phyloP scores from a whole-genome alignment of 306 rosid genomes.

The Pyrus communis region DNA sequence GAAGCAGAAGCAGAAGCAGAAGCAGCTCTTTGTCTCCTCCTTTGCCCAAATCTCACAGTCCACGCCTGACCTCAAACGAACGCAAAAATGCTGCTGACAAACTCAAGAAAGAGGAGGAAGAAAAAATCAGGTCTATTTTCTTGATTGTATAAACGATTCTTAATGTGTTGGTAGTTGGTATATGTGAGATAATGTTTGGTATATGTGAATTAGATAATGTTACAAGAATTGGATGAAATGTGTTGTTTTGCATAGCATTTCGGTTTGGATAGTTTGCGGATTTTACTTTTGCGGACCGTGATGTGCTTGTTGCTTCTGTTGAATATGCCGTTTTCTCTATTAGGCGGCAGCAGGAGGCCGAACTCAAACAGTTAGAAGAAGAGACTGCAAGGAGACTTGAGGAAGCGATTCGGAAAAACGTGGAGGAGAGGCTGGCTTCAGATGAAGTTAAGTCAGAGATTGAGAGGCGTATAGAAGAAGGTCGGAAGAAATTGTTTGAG shows the following conservation, averaged over 20 bases:
- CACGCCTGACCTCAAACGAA: constrained; percentile 32
- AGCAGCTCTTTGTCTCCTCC: constrained; percentile 50
- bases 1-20: constrained; percentile 22
- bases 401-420: constrained; percentile 62
- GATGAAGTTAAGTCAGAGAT: constrained; percentile 53
- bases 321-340: not conserved
- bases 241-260: too few species aligned
- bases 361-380: constrained; percentile 57
- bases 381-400: constrained; percentile 73
- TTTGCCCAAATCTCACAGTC: constrained; percentile 39
- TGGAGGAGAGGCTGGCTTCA: constrained; percentile 59
- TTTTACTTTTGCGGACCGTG: too few species aligned
- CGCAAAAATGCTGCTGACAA: constrained; percentile 27
- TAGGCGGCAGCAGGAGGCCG: constrained; percentile 79
- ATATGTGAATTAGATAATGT: not conserved
- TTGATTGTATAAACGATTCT: not conserved
- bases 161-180: not conserved
- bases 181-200: not conserved
- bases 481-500: constrained; percentile 48
- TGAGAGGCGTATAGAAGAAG: constrained; percentile 64
- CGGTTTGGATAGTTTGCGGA: too few species aligned
- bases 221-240: too few species aligned
- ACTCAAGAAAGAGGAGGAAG: constrained; percentile 48
- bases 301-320: not conserved
- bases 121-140: constrained; percentile 36